Evolutionary conservation across 768 basidiomycete genomes (phyloP), one percentile per base, ranked within the genome.

Genomic region (Lactifluus pinguis): DNA sequence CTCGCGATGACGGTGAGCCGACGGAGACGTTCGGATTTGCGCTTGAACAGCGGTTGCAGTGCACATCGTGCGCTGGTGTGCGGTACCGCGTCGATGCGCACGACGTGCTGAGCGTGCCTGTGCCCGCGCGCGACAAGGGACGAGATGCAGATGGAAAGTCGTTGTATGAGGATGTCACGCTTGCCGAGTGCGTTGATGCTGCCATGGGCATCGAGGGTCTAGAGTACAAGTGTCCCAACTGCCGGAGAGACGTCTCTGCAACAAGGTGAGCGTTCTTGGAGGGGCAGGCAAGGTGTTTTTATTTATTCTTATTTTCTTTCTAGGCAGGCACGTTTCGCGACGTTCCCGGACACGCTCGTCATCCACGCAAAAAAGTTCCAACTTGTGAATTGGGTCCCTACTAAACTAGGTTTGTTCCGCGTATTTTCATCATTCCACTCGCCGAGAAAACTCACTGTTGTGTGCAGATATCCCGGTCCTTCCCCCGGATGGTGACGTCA

Each of bases 291-390:
- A 0, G 6, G 6, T 39, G 38, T 13, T 13, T 42, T 42, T 44
- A 8, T 44, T 44, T 25, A 15, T 42, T n/a, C n/a, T n/a, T n/a
- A 6, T 45, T 19, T 45, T 7, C 4, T n/a, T 11, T 4, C 11
- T 66, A 93, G 92, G 71, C 85, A 84, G 61, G 79, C 81, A 15
- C 82, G 80, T 34, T 89, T 98, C 67, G 81, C 89, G 0, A 87
- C 89, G 1, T 92, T 95, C 78, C 97, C 97, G 0, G 81, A 93
- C 11, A 83, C 92, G 1, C 79, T 98, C 0, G 85, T 95, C 8
- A 72, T 99, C 1, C 95, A 97, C 64, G 86, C 92, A 47, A 91
- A 89, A 69, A 95, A 95, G 68, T 98, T 97, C 76, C 90, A 94
- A 72, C 80, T 95, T 4, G 87, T 93, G 45, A 92, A 93, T 66